Evolutionary conservation across 805 yeast genomes (phyloP).

Genomic region (Candida railenensis): DNA sequence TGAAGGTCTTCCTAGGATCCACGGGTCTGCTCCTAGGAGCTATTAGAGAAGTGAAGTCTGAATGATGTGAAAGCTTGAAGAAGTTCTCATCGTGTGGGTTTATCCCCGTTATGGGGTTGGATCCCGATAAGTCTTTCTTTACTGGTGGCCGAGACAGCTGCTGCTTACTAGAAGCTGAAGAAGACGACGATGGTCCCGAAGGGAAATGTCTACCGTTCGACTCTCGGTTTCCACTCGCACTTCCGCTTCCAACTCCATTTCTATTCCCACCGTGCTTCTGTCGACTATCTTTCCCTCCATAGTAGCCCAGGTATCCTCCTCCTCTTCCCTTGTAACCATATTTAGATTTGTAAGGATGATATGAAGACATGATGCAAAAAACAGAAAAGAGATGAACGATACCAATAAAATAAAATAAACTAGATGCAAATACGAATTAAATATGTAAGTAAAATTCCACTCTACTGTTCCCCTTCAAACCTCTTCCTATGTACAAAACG

Average conservation of each 20-base stretch:
- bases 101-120: slow-evolving; percentile 30
- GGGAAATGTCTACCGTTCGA: not conserved
- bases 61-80: slow-evolving; percentile 29
- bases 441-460: not conserved
- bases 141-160: no score
- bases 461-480: not conserved
- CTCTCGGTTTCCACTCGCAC: not conserved
- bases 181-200: not conserved
- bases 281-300: not conserved
- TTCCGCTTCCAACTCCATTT: not conserved
- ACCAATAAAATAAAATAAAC: not conserved
- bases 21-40: slow-evolving; percentile 9
- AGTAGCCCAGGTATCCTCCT: not conserved
- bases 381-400: not conserved
- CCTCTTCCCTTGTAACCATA: not conserved
- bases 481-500: not conserved
- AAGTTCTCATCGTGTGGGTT: slow-evolving; percentile 31
- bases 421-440: no score
- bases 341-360: not conserved
- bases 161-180: not conserved
- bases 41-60: slow-evolving; percentile 13
- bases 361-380: not conserved
- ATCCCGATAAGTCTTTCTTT: slow-evolving; percentile 19
- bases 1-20: slow-evolving; percentile 32
- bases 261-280: not conserved